A percentile compares a stretch with the other conserved stretches of the same genome.
These are phyloP conservation scores for Debaryomyces udenii DNA, from an alignment of 1,139 yeast genomes.

Conservation along the genomic window DNA sequence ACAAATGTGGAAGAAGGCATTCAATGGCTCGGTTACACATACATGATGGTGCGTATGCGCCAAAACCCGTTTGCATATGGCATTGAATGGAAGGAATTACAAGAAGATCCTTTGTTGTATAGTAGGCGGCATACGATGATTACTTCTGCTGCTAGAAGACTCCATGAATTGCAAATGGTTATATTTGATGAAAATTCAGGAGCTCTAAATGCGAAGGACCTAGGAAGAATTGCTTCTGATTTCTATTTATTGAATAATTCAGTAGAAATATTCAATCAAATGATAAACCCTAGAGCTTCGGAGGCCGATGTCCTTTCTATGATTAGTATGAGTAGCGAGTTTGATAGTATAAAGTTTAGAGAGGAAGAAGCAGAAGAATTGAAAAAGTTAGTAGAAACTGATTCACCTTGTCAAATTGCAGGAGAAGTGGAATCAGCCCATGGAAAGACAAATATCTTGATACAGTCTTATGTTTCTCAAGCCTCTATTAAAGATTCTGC, in stretches of 20 bases:
- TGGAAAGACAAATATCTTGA: conserved; percentile 83
- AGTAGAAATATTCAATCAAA: conserved; percentile 84
- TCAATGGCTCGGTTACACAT: conserved; percentile 96
- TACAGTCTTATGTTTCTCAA: conserved; percentile 87
- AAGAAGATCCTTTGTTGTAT: conserved; percentile 79
- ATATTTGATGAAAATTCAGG: conserved; percentile 86
- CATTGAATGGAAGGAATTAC: conserved; percentile 83
- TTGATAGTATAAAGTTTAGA: conserved; percentile 85
- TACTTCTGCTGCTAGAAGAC: conserved; percentile 73
- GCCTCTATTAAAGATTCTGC: conserved; percentile 77
- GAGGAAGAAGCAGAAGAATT: conserved; percentile 86
- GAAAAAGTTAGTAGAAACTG: conserved; percentile 58
- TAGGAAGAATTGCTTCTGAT: conserved; percentile 94
- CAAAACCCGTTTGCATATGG: conserved; percentile 94
- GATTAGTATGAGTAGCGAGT: conserved; percentile 92
- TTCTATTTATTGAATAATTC: conserved; percentile 85
- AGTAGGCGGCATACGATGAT: conserved; percentile 77
- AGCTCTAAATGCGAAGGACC: conserved; percentile 79
- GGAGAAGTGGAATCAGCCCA: conserved; percentile 76
- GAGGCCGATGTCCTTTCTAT: conserved; percentile 91
- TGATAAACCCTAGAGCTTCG: conserved; percentile 81
- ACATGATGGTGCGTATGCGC: conserved; percentile 90
- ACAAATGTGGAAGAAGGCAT: conserved; percentile 94
- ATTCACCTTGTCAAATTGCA: conserved; percentile 80
- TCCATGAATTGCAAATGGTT: conserved; percentile 89